Evolutionary conservation across 2,329 filamentous ascomycete genomes (phyloP), one percentile per base, ranked within the genome.

Genomic region (Tolypocladium inflatum): DNA sequence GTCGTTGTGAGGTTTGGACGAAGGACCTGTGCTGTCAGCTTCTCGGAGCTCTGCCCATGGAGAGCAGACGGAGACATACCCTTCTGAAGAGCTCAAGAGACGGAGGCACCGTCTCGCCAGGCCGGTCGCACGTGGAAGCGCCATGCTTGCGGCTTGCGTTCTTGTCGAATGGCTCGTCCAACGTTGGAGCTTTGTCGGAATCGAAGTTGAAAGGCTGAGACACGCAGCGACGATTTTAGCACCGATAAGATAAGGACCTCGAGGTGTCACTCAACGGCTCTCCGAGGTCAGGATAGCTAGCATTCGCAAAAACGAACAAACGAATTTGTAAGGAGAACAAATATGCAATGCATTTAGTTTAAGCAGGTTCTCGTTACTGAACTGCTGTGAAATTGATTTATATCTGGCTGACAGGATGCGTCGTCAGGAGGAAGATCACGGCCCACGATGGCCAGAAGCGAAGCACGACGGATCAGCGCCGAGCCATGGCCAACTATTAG

Each of bases 81-180:
- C 58, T 61, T 67, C 62, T 26, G 57, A 50, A 33, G 64, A 62
- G 35, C 62, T 63, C 33, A 67, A 23, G 13, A 68, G 60, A 48
- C 65, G 64, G 51, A 68, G 23, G 8, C 63, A 63, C 51, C 56
- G 62, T 57, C 58, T 60, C 13, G 61, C 58, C 48, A 64, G 55
- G 17, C 45, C 50, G 9, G 55, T 30, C n/a, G 48, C 38, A 30
- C 54, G 59, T 39, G 53, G 35, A 23, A 52, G 42, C 5, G 58
- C 52, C 59, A 61, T 35, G 6, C 5, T 35, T 35, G 30, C 48
- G 30, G 48, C 30, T 51, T 30, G 48, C n/a, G 1, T 30, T n/a
- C 48, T 7, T 2, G 21, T 51, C 26, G 30, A 51, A 35, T 51
- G 48, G 48, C 17, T 35, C 30, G 17, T 35, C 35, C 37, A 30